Base-by-base conservation (phyloP, 305 asterid genomes). In the Solanum hybrid region DNA sequence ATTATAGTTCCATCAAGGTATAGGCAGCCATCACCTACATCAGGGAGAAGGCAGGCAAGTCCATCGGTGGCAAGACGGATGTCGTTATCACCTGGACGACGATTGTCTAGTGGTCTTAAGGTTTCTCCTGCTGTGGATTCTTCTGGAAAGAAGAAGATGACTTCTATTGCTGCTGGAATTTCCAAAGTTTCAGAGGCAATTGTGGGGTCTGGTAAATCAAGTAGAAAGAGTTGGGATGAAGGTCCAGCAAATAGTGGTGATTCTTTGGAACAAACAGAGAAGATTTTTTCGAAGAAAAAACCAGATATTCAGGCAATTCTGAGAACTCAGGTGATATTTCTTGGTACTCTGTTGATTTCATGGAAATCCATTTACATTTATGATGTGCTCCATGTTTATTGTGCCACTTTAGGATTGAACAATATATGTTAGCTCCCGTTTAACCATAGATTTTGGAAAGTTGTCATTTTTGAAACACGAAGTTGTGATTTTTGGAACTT, bases 1-100 rank as follows among this genome's bases (percentile, higher is more conserved):
- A 97, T 96, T 22, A 87, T 97, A 39, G 99, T 97, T 72, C 99
- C 99, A 6, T 97, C 98, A n/a, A 93, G 99, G 91, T 97, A 97
- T 87, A 87, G 98, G 51, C 98, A 95, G 92, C 98, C 99, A 4
- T 96, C 98, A 4, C 98, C 99, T 1, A 96, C 98, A 0, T 90
- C 94, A 8, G 95, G 91, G 33, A 93, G 94, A 91, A 91, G 98
- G 91, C 98, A 95, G 91, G 95, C 95, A 6, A 96, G 98, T 92
- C 99, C 99, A 6, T 92, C 87, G 76, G 94, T 91, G 79, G 90
- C 96, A 0, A 94, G 98, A 91, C 89, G 99, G 92, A 96, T 95
- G 96, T 97, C 99, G 12, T 31, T 97, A 33, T 97, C 99, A 1
- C 98, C 98, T 4, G 97, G 94, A 4, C 92, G 98, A 89, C 92